Conservation (phyloP, 2,329 filamentous ascomycete species). For the Fusarium sp. region DNA sequence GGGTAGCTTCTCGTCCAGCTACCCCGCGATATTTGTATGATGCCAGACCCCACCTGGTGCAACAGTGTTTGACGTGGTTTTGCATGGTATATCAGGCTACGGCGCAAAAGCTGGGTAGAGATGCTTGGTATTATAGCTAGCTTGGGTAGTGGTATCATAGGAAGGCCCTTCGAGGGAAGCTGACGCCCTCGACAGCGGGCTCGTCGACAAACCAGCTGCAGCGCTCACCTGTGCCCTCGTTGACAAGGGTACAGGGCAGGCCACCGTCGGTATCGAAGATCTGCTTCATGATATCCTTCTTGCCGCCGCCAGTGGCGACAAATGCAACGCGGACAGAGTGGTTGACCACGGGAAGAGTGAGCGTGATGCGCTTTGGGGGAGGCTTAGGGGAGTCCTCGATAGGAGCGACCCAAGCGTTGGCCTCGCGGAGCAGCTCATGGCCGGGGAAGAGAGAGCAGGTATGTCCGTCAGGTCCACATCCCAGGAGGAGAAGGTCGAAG, state of each 20-base stretch:
- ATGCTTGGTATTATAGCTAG: constrained; percentile 24
- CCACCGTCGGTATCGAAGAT: constrained; percentile 86
- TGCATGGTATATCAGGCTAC: constrained; percentile 22
- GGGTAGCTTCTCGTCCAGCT: constrained; percentile 29
- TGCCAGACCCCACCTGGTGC: constrained; percentile 20
- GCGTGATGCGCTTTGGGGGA: constrained; percentile 87
- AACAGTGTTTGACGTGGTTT: constrained; percentile 12
- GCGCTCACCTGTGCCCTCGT: constrained; percentile 83
- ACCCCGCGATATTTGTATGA: constrained; percentile 34
- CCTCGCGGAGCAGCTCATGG: constrained; percentile 86
- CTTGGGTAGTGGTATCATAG: constrained; percentile 51
- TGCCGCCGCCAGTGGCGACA: constrained; percentile 87
- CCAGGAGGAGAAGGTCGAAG: constrained; percentile 93
- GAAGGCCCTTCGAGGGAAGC: constrained; percentile 80
- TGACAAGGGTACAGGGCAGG: constrained; percentile 89
- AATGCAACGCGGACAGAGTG: constrained; percentile 90
- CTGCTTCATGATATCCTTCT: constrained; percentile 91
- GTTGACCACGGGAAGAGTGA: constrained; percentile 90
- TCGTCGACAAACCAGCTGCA: constrained; percentile 96
- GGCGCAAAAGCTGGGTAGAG: constrained; percentile 16
- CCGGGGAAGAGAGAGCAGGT: constrained; percentile 96
- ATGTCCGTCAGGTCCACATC: constrained; percentile 95
- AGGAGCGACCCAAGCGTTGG: constrained; percentile 89
- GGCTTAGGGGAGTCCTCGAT: constrained; percentile 97
- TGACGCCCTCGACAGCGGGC: constrained; percentile 85